Evolutionary conservation across 768 basidiomycete species (phyloP), one percentile per base, ranked within the genome.

Genomic region (Lactarius deliciosus): DNA sequence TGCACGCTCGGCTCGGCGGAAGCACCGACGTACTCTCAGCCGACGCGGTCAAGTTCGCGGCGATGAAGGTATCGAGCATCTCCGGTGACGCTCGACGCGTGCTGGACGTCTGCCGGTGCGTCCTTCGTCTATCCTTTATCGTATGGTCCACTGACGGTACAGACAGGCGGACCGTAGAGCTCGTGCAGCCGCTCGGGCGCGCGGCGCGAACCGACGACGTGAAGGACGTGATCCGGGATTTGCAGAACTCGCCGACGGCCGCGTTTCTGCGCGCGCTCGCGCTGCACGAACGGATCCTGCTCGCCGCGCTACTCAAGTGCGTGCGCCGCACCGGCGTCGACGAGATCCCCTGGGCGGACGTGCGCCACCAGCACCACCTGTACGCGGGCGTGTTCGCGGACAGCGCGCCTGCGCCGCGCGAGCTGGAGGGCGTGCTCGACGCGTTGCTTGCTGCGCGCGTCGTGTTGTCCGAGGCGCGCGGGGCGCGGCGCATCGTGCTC

Each of bases 61-160:
- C 96, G 1, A 93, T 86, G 76, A 86, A 85, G 72, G 87, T 90
- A 64, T 85, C 88, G 2, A 80, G 78, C 15, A 92, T 97, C 65
- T 96, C 93, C 64, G 97, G 97, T 32, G 97, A 99, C 75, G 97
- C 97, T 0, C 81, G 97, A 61, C 82, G 96, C 36, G 91, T 96
- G 6, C 80, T 99, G 65, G 97, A 99, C 74, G 90, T 96, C 56
- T 97, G 94, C 78, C 82, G 96, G 87, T 91, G 65, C 60, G 81
- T 76, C 50, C 59, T 54, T 20, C 10, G 30, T 25, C 25, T 30
- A 32, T 34, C 30, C 11, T 25, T 1, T 53, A 25, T 15, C 22
- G 22, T 25, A 22, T 3, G 16, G n/a, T 28, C 25, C 22, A n/a
- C 60, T 54, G 20, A 64, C 50, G 15, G 15, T 43, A 28, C 38